Evolutionary conservation across 371 early-diverging fungal genomes (phyloP).

Genomic region (Mortierella sp.): DNA sequence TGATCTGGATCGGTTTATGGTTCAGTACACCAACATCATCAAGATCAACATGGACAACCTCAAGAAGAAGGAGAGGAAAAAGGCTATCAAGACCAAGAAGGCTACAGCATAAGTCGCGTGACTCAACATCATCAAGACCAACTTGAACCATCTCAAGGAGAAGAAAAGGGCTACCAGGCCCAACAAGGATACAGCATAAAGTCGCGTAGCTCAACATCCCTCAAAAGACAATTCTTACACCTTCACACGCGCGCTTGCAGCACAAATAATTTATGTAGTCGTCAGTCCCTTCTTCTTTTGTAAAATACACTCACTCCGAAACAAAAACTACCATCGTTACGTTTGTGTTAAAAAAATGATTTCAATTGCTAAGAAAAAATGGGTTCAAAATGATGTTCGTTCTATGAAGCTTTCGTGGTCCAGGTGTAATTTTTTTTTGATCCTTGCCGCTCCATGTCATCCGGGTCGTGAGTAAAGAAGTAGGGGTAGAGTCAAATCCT

Average conservation of each 20-base stretch:
- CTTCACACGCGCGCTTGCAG: not conserved
- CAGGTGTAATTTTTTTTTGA: not conserved
- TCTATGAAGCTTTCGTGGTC: conserved; percentile 5
- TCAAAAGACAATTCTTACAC: not conserved
- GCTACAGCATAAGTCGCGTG: conserved; percentile 33
- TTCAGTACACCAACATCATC: conserved; percentile 62
- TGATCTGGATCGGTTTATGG: conserved; percentile 64
- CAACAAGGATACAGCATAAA: conserved; percentile 47
- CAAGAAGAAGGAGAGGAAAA: conserved; percentile 70
- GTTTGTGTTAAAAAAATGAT: not conserved
- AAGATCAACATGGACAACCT: conserved; percentile 65
- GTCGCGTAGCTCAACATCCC: not conserved
- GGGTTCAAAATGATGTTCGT: not conserved
- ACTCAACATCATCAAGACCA: conserved; percentile 52
- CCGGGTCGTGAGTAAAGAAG: not conserved
- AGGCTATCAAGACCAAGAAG: conserved; percentile 60
- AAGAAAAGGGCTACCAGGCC: conserved; percentile 64
- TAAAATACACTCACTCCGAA: not conserved
- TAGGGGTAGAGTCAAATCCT: not conserved
- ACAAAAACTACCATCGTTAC: not conserved
- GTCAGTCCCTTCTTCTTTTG: not conserved
- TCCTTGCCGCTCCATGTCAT: not conserved
- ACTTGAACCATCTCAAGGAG: conserved; percentile 67
- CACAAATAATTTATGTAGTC: not conserved
- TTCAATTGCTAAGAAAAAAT: conserved; percentile 1